Percentiles rank a stretch among this genome's conserved stretches.
Evolutionary conservation across 306 rosid species (phyloP).

Genomic region (Cucumis melo): DNA sequence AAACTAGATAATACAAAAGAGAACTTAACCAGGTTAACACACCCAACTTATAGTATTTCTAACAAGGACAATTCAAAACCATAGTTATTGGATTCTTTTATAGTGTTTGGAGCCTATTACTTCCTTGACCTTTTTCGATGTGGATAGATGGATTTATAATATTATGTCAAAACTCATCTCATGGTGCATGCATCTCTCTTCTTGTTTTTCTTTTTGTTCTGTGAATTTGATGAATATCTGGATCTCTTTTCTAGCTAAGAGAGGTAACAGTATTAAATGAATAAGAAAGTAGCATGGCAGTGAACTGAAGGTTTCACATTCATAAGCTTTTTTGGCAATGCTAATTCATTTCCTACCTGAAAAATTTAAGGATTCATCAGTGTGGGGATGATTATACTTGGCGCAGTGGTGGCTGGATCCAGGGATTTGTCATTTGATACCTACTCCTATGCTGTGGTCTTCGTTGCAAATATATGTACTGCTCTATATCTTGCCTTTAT

Average conservation of each 20-base stretch:
- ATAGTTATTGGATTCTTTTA: no score
- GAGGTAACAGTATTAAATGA: neutral
- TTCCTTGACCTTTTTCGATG: no score
- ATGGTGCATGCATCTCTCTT: no score
- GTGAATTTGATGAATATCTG: neutral
- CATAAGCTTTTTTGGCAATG: slow-evolving; percentile 21
- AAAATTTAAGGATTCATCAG: slow-evolving; percentile 54
- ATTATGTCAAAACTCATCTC: no score
- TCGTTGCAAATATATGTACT: slow-evolving; percentile 71
- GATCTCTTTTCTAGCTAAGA: neutral
- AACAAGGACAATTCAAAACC: no score
- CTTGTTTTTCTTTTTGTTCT: neutral
- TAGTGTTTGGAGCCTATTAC: no score
- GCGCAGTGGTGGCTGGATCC: slow-evolving; percentile 90
- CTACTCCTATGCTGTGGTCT: slow-evolving; percentile 71
- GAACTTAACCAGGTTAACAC: no score
- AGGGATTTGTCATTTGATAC: slow-evolving; percentile 84
- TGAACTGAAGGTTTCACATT: slow-evolving; percentile 1
- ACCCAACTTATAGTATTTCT: no score
- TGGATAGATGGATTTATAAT: no score
- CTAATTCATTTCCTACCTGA: slow-evolving; percentile 31
- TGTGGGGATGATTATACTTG: slow-evolving; percentile 83
- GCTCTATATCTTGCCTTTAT: slow-evolving; percentile 92
- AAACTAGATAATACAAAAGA: no score
- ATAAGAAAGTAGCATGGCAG: neutral